Conservation (phyloP, 2,329 filamentous ascomycete genomes). For the Hymenoscyphus fructigenus region DNA sequence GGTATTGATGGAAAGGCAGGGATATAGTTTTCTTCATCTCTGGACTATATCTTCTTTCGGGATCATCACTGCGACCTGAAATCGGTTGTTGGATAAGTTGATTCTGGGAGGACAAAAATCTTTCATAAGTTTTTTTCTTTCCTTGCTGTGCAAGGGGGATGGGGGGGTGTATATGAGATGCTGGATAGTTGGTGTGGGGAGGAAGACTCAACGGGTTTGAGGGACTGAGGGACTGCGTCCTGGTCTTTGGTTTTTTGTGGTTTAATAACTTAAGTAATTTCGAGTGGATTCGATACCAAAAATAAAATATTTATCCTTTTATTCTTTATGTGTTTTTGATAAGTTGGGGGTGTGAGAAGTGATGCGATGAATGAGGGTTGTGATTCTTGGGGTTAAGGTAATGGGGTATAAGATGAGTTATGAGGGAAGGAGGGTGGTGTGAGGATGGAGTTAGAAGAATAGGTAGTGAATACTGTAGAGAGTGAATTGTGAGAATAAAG, state of each 20-base stretch:
- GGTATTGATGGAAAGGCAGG: background rate
- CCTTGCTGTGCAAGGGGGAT: background rate
- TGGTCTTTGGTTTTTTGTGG: background rate
- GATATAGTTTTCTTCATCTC: slow-evolving; percentile 1
- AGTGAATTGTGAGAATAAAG: too few species aligned
- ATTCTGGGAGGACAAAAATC: background rate
- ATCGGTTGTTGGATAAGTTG: background rate
- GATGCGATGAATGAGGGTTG: too few species aligned
- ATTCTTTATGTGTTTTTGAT: too few species aligned
- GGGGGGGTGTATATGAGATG: slow-evolving; percentile 1
- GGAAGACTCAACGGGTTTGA: background rate
- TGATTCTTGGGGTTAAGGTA: too few species aligned
- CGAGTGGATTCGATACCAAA: too few species aligned
- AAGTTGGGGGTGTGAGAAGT: too few species aligned
- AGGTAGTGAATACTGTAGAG: too few species aligned
- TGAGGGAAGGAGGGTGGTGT: too few species aligned
- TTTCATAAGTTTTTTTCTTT: background rate
- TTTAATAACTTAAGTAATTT: background rate
- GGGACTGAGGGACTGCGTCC: background rate
- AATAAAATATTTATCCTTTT: background rate
- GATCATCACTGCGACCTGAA: background rate
- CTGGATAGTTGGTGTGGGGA: background rate
- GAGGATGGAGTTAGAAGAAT: too few species aligned
- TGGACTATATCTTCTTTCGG: background rate
- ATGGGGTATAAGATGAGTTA: too few species aligned